Evolutionary conservation across 345 rosid genomes (phyloP).

Genomic region (Moricandia arvensis): DNA sequence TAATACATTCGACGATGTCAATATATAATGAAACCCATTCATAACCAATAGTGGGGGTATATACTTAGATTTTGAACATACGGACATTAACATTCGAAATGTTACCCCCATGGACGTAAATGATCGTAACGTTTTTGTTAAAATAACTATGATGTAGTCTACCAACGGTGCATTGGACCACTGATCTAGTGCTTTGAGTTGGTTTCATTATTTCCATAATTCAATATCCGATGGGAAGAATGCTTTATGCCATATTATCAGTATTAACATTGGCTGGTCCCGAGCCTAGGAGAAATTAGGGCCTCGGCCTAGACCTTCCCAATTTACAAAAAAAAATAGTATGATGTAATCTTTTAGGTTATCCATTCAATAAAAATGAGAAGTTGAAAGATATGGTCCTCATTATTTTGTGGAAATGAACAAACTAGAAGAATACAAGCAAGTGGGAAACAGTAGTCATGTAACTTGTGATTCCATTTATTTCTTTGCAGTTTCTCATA

Average conservation of each 20-base stretch:
- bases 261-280: too few relatives aligned
- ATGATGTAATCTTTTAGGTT: conserved; percentile 20
- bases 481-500: conserved; percentile 21
- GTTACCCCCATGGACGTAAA: too few relatives aligned
- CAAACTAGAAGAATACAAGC: conserved; percentile 8
- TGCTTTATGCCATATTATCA: too few relatives aligned
- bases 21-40: not conserved
- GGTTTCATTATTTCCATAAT: too few relatives aligned
- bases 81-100: not conserved
- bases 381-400: conserved; percentile 18
- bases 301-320: too few relatives aligned
- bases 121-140: too few relatives aligned
- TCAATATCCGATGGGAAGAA: too few relatives aligned
- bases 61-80: not conserved
- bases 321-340: too few relatives aligned
- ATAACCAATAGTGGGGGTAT: not conserved
- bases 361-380: conserved; percentile 16
- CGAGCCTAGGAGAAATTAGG: too few relatives aligned
- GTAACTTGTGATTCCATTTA: conserved; percentile 35
- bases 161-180: too few relatives aligned
- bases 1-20: not conserved
- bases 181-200: too few relatives aligned
- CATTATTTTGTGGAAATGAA: not conserved
- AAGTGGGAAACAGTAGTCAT: conserved; percentile 25
- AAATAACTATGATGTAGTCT: too few relatives aligned